Evolutionary conservation across 2,329 filamentous ascomycete genomes (phyloP).

Genomic region (Monosporascus sp.): DNA sequence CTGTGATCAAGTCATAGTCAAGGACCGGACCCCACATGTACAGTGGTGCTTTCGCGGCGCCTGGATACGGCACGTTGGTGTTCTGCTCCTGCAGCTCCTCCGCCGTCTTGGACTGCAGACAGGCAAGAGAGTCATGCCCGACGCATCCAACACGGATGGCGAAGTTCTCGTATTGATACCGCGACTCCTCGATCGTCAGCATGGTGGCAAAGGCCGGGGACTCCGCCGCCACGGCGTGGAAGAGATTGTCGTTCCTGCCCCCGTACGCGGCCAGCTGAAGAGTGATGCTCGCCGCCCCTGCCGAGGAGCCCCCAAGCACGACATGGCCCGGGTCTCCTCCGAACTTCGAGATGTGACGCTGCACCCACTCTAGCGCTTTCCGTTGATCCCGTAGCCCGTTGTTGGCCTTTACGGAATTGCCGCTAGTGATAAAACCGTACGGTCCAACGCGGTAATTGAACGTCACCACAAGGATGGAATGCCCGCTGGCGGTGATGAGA

Average conservation of each 20-base stretch:
- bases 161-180: conserved; percentile 49
- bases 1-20: conserved; percentile 47
- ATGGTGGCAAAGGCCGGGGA: conserved; percentile 47
- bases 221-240: conserved; percentile 46
- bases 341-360: conserved; percentile 60
- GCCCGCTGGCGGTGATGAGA: conserved; percentile 52
- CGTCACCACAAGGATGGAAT: conserved; percentile 62
- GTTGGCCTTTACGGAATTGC: conserved; percentile 55
- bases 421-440: conserved; percentile 64
- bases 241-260: conserved; percentile 42
- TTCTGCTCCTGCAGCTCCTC: conserved; percentile 38
- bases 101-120: conserved; percentile 39
- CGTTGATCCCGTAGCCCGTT: conserved; percentile 67
- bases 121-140: conserved; percentile 34
- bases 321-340: conserved; percentile 66
- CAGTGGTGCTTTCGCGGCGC: conserved; percentile 30
- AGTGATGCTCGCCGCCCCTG: conserved; percentile 61
- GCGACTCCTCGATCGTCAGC: conserved; percentile 39
- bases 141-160: conserved; percentile 38
- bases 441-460: conserved; percentile 74
- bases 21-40: conserved; percentile 52
- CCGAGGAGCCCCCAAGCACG: conserved; percentile 62
- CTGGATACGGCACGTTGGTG: conserved; percentile 34
- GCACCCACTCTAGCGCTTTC: conserved; percentile 65
- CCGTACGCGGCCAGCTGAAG: conserved; percentile 56